Percentiles rank a stretch among this genome's conserved stretches.
These are phyloP conservation scores for Collybiopsis luxurians DNA, from an alignment of 768 basidiomycete species.

Conservation along the genomic window DNA sequence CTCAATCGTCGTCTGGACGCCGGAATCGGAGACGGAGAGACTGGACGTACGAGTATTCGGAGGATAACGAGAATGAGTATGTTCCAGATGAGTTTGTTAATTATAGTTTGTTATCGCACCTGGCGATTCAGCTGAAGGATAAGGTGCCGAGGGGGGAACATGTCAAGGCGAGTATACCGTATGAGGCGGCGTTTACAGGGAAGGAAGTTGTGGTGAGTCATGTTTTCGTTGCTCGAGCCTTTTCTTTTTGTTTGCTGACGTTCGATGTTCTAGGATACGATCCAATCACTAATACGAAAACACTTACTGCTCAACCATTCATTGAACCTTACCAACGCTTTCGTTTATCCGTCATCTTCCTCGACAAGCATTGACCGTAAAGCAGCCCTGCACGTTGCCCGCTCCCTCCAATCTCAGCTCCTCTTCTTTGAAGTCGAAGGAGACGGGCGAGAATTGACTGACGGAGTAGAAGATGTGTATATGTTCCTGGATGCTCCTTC, in stretches of 20 bases:
- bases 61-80: not conserved
- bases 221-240: not conserved
- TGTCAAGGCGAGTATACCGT: conserved; percentile 91
- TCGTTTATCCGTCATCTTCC: not conserved
- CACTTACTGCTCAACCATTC: conserved; percentile 77
- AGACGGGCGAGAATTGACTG: conserved; percentile 79
- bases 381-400: conserved; percentile 83
- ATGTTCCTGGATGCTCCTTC: conserved; percentile 83
- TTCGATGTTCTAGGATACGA: conserved; percentile 60
- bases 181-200: conserved; percentile 89
- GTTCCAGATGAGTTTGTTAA: conserved; percentile 60
- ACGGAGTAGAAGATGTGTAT: conserved; percentile 91
- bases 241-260: not conserved
- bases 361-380: conserved; percentile 51
- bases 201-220: conserved; percentile 86
- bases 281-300: conserved; percentile 85
- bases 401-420: conserved; percentile 86
- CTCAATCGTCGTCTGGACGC: not conserved
- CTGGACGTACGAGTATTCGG: not conserved
- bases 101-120: conserved; percentile 81
- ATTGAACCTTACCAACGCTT: conserved; percentile 47
- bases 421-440: conserved; percentile 98
- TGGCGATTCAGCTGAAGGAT: conserved; percentile 87
- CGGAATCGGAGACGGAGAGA: not conserved
- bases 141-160: conserved; percentile 85